Evolutionary conservation across 441 rosid genomes (phyloP).

Genomic region (Euphorbia schlechtendalii): DNA sequence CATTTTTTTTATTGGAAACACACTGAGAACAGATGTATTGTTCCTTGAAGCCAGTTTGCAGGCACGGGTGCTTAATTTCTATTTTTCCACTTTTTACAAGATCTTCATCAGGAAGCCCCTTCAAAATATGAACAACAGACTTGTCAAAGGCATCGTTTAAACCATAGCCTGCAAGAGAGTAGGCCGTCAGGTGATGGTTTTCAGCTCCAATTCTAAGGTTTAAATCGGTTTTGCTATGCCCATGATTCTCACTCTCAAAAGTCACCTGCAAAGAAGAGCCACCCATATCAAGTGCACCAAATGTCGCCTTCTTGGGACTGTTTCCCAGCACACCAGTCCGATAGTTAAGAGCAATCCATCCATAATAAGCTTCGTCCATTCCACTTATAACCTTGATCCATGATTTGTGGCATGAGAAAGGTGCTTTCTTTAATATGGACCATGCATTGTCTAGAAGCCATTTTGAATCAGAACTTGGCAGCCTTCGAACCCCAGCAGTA

Average conservation of each 20-base stretch:
- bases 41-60: conserved; percentile 79
- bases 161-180: conserved; percentile 96
- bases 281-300: conserved; percentile 96
- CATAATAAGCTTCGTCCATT: conserved; percentile 91
- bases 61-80: conserved; percentile 86
- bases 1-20: conserved; percentile 38
- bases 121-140: conserved; percentile 65
- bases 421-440: conserved; percentile 71
- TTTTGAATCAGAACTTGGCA: conserved; percentile 67
- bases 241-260: conserved; percentile 63
- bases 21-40: conserved; percentile 69
- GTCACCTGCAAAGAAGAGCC: conserved; percentile 98
- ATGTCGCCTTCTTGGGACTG: conserved; percentile 62
- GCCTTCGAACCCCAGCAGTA: conserved; percentile 94
- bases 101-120: conserved; percentile 39
- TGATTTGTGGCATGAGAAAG: conserved; percentile 62
- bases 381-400: conserved; percentile 89
- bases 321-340: conserved; percentile 58
- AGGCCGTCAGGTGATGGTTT: conserved; percentile 81
- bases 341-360: conserved; percentile 96
- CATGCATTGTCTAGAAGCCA: conserved; percentile 88
- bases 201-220: conserved; percentile 74
- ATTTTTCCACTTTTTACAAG: conserved; percentile 39
- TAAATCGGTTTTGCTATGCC: conserved; percentile 50
- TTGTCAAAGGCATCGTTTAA: conserved; percentile 96